phyloP scores from a whole-genome alignment of 176 grass and related monocot species.

The Oryza australiensis region DNA sequence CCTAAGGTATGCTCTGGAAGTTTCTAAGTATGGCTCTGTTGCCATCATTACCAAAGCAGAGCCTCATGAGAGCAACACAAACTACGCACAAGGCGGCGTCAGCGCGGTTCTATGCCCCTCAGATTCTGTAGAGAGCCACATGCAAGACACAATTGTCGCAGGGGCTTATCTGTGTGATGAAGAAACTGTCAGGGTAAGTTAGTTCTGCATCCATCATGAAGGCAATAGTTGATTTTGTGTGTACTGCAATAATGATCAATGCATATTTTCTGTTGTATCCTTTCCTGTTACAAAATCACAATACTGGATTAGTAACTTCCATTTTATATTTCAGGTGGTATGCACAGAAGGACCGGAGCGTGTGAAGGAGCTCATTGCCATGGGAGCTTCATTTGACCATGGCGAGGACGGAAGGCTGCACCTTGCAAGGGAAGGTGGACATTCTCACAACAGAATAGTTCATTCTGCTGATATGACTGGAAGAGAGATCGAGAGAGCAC shows the following conservation, averaged over 20 bases:
- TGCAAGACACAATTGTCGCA: conserved; percentile 96
- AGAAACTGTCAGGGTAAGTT: conserved; percentile 84
- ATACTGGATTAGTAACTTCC: not conserved
- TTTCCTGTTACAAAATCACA: not conserved
- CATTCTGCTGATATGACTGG: conserved; percentile 97
- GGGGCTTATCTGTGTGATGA: conserved; percentile 95
- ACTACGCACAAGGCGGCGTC: conserved; percentile 95
- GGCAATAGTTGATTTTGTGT: not conserved
- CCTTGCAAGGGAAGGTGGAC: conserved; percentile 93
- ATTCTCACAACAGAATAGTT: conserved; percentile 98
- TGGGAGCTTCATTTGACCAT: conserved; percentile 97
- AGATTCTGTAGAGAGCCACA: conserved; percentile 95
- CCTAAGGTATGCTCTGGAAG: conserved; percentile 93
- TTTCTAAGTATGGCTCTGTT: conserved; percentile 80
- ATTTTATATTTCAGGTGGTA: conserved; percentile 56
- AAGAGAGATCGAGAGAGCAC: conserved; percentile 87
- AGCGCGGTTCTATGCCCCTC: conserved; percentile 93
- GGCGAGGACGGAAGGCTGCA: conserved; percentile 90
- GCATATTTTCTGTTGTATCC: not conserved
- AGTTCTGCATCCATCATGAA: conserved; percentile 22
- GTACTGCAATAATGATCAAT: not conserved
- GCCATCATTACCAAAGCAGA: conserved; percentile 95
- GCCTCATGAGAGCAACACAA: conserved; percentile 96
- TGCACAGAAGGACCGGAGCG: conserved; percentile 98
- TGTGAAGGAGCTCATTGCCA: conserved; percentile 87